Evolutionary conservation across 208 protist species (phyloP).

Genomic region (Leishmania guyanensis): DNA sequence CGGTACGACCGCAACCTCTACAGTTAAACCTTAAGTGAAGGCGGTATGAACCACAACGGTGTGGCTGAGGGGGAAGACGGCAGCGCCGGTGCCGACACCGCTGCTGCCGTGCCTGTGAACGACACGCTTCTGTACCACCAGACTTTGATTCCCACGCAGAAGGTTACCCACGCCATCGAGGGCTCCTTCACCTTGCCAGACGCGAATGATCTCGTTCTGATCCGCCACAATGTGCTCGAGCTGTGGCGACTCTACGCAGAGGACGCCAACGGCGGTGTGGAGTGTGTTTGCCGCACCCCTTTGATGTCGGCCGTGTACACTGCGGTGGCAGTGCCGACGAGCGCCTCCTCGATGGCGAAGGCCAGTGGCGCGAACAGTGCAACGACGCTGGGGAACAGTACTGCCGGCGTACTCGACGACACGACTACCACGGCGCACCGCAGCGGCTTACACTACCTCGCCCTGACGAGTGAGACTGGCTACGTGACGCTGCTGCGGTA

Average conservation of each 20-base stretch:
- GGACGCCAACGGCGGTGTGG: conserved; percentile 34
- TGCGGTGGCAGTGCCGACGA: conserved; percentile 68
- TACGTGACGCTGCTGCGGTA: conserved; percentile 95
- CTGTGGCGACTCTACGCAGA: conserved; percentile 71
- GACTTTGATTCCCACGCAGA: conserved; percentile 79
- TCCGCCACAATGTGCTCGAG: conserved; percentile 71
- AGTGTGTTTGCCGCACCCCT: conserved; percentile 70
- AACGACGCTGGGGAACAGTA: neutral
- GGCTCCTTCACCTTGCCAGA: conserved; percentile 79
- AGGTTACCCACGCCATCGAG: conserved; percentile 68
- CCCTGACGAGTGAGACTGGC: conserved; percentile 95
- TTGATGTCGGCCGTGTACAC: conserved; percentile 65
- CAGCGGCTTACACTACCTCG: conserved; percentile 89
- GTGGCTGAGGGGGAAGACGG: neutral
- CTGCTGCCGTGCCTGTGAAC: conserved; percentile 26
- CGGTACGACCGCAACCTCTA: neutral
- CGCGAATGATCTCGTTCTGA: conserved; percentile 63
- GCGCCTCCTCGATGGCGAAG: conserved; percentile 31
- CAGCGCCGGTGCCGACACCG: neutral
- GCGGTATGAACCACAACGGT: conserved; percentile 1
- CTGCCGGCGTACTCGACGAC: conserved; percentile 17
- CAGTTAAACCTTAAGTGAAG: neutral
- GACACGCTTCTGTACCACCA: conserved; percentile 79
- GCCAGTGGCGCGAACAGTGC: neutral
- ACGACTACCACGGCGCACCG: conserved; percentile 19